These are phyloP conservation scores for Erigeron philadelphicus DNA, from an alignment of 140 eudicot genomes.

Conservation along the genomic window DNA sequence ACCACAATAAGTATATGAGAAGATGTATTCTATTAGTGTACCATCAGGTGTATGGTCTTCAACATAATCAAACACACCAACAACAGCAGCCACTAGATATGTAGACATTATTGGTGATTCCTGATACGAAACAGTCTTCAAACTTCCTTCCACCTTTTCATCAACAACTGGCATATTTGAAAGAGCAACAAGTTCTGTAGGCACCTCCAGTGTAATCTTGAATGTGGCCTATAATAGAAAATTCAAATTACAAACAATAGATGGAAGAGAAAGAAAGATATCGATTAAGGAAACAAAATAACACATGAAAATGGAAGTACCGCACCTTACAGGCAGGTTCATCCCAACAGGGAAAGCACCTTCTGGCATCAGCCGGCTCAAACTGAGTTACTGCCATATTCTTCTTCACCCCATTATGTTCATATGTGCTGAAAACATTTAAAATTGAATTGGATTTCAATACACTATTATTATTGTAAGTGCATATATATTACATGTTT, in stretches of 20 bases:
- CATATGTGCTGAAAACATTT: slow-evolving; percentile 50
- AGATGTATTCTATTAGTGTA: slow-evolving; percentile 19
- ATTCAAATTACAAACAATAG: not conserved
- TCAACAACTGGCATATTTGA: slow-evolving; percentile 90
- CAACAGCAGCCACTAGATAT: slow-evolving; percentile 89
- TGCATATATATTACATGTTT: slow-evolving; percentile 4
- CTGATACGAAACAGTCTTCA: slow-evolving; percentile 64
- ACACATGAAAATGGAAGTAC: slow-evolving; percentile 5
- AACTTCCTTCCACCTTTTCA: slow-evolving; percentile 54
- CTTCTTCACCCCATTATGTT: slow-evolving; percentile 79
- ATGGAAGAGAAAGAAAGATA: not conserved
- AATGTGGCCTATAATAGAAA: slow-evolving; percentile 60
- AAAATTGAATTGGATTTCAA: not conserved
- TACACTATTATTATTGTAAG: not conserved
- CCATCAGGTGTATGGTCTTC: slow-evolving; percentile 94
- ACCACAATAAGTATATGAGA: not conserved
- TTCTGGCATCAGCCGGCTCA: slow-evolving; percentile 97
- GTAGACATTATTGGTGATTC: slow-evolving; percentile 99
- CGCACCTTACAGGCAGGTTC: slow-evolving; percentile 97
- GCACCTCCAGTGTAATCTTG: slow-evolving; percentile 88
- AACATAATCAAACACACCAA: slow-evolving; percentile 88
- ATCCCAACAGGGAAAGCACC: slow-evolving; percentile 99
- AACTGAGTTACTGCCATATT: slow-evolving; percentile 98
- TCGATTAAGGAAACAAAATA: not conserved
- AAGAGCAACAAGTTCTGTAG: slow-evolving; percentile 86